Base-by-base conservation (phyloP, 2,329 filamentous ascomycete species). In the Ophiostoma pallidulum region DNA sequence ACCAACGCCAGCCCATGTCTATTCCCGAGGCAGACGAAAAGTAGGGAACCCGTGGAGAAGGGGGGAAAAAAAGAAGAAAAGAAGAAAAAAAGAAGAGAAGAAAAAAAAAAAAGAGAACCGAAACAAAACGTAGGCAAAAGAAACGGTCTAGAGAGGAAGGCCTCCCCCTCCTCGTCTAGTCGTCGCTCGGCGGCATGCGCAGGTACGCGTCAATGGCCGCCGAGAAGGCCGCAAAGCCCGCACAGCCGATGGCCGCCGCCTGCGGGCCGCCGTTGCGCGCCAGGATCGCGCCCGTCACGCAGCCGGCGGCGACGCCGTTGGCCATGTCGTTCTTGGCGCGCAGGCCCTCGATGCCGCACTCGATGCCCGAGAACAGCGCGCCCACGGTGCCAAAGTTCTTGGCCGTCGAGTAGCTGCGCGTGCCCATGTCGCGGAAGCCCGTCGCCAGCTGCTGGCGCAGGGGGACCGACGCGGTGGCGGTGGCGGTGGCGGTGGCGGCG, bases 341-440 rank as follows among this genome's bases (percentile, higher is more conserved):
- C 58, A 86, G 75, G 0, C 90, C 90, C 66, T 98, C 92, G 60
- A 98, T 89, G 54, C 86, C 89, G 70, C 92, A 98, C 69, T 98
- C 92, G 45, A 92, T 94, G 35, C 91, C 91, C 14, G 81, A 78
- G 70, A 94, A 98, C 18, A 97, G 76, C 3, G 87, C 85, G 58
- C 92, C 92, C 42, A 98, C 88, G 57, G 90, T 84, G 53, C 87
- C 91, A 62, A 98, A 98, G 72, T 94, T 97, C 70, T 90, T 92
- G 47, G 90, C 92, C 41, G 83, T 87, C 53, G 81, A 84, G 66
- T 75, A 86, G 4, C 87, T 91, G 12, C 87, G 80, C 54, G 75
- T 67, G 56, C 92, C 92, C 90, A 98, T 97, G 66, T 98, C 92
- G 65, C 86, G 89, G 71, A 98, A 88, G 45, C 92, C 92, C 59